Percentiles rank a stretch among this genome's conserved stretches.
These are phyloP conservation scores for Podaxis rugospora DNA, from an alignment of 768 basidiomycete species.

Conservation along the genomic window DNA sequence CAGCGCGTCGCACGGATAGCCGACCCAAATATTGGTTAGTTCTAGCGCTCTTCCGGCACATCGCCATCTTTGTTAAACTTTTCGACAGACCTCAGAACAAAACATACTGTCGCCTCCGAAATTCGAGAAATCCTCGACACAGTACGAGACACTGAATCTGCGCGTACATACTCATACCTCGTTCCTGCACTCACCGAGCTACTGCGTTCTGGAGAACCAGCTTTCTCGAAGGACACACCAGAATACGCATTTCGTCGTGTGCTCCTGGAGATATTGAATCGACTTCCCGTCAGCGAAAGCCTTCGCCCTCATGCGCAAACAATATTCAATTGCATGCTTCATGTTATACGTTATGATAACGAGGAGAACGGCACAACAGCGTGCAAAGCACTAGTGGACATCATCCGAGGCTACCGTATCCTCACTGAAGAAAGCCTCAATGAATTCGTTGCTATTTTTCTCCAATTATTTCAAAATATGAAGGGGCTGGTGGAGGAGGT, in stretches of 20 bases:
- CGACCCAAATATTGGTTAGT: constrained; percentile 67
- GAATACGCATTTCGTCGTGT: constrained; percentile 85
- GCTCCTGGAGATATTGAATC: constrained; percentile 85
- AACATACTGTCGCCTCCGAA: constrained; percentile 67
- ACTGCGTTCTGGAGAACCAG: constrained; percentile 62
- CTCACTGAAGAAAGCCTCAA: constrained; percentile 69
- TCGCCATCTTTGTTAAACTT: background rate
- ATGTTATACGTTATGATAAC: constrained; percentile 84
- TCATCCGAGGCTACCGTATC: constrained; percentile 72
- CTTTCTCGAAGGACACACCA: constrained; percentile 58
- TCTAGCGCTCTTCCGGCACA: background rate
- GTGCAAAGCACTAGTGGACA: constrained; percentile 90
- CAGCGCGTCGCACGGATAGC: constrained; percentile 67
- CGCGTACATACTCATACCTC: constrained; percentile 65
- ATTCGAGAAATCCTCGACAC: constrained; percentile 81
- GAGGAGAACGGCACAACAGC: constrained; percentile 91
- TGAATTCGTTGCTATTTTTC: constrained; percentile 79
- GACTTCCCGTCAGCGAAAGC: constrained; percentile 79
- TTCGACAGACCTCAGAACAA: constrained; percentile 60
- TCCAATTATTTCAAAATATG: constrained; percentile 74
- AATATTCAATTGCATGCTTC: constrained; percentile 78
- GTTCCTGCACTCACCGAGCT: constrained; percentile 72
- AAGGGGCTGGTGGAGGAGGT: constrained; percentile 66
- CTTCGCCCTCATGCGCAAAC: constrained; percentile 61
- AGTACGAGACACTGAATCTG: constrained; percentile 68